Conservation (phyloP, 129 eudicot genomes). For the Silybum marianum region DNA sequence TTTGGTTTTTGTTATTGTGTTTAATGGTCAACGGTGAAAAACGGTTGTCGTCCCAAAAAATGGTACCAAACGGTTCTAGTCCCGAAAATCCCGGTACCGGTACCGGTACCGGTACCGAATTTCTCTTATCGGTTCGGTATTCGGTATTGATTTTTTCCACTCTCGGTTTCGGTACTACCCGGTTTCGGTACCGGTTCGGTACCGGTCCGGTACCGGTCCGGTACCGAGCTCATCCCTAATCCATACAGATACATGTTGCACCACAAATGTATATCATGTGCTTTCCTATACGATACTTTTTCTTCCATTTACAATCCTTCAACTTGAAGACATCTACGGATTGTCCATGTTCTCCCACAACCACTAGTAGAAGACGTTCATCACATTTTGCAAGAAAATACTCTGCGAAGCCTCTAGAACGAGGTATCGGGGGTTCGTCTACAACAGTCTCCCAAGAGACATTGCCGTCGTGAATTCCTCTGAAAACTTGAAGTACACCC, state of each 20-base stretch:
- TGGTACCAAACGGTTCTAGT: too few species aligned
- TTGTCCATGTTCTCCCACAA: neutral
- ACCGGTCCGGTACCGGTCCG: too few species aligned
- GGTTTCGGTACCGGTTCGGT: too few species aligned
- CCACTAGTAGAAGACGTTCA: constrained; percentile 16
- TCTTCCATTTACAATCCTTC: neutral
- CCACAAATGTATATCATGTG: neutral
- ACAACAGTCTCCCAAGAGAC: neutral
- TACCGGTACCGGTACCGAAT: too few species aligned
- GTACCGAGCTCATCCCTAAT: too few species aligned
- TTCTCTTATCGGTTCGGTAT: too few species aligned
- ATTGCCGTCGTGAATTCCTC: neutral
- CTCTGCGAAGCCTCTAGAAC: neutral
- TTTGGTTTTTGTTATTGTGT: too few species aligned
- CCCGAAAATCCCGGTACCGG: too few species aligned
- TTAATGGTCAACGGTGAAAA: too few species aligned
- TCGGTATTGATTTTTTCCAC: too few species aligned
- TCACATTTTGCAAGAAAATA: constrained; percentile 6
- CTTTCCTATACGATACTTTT: neutral
- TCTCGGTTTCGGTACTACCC: too few species aligned
- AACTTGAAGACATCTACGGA: neutral
- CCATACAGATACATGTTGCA: neutral
- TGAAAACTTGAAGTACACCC: neutral
- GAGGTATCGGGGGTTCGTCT: neutral
- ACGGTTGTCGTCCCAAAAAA: too few species aligned